Base-by-base conservation (phyloP, 1,284 basidiomycete species). In the Ganoderma lucidum region DNA sequence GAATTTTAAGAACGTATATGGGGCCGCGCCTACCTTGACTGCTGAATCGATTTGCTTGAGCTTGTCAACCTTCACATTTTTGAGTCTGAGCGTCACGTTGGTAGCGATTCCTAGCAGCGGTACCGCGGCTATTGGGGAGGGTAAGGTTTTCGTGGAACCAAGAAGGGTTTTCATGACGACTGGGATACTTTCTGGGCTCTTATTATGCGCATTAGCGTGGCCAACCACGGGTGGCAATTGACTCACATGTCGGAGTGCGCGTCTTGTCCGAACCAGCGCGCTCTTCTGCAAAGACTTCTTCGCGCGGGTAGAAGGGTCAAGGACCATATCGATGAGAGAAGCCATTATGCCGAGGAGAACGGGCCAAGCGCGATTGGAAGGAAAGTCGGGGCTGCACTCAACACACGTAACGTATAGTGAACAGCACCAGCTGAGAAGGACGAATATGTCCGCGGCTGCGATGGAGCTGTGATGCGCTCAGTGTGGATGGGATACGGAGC, bases 371-470 rank as follows among this genome's bases (percentile, higher is more conserved):
- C 82, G 81, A 2, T 85, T 82, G 2, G 83, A 80, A 1, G 82
- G 64, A 73, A 89, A 88, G 28, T 83, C 76, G 2, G 82, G 78
- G 63, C 86, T 84, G 51, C 78, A 70, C 63, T 83, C 77, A 14
- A 87, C 74, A 71, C 85, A 88, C 10, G 83, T 81, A 4, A 83
- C 79, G 76, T 93, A 94, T 53, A 95, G 79, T 15, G 84, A 85
- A 75, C 90, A 92, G 8, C 88, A 83, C 93, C 94, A 96, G 73
- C 84, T 89, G 44, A 95, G 83, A 6, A 96, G 85, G 23, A 93
- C 88, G 76, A 92, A 93, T 42, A 92, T 75, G 71, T 92, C 88
- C 8, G 87, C 80, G 8, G 90, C 81, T 2, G 92, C 90, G 75
- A 87, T 85, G 6, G 90, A 86, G 73, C 90, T 91, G 71, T n/a